Conservation (phyloP, 495 filamentous ascomycete genomes). For the Podospora bellae-mahoneyi region DNA sequence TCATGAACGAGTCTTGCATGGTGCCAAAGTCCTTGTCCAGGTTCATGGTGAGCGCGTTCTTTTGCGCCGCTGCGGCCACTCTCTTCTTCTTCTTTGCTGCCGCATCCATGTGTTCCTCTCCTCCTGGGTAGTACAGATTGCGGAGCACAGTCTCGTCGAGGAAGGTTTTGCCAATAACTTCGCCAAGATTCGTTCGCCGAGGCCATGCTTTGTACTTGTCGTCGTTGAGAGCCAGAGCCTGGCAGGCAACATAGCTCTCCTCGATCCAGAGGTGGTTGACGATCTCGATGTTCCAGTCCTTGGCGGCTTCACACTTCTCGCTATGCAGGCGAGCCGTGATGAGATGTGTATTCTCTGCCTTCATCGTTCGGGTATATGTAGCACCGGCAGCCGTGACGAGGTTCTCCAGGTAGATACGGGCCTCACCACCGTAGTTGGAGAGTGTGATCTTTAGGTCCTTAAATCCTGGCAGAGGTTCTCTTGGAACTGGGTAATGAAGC, state of each 20-base stretch:
- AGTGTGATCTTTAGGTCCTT: conserved; percentile 72
- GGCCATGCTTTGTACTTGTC: conserved; percentile 80
- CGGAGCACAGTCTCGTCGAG: conserved; percentile 39
- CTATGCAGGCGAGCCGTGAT: conserved; percentile 83
- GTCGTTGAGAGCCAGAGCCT: conserved; percentile 62
- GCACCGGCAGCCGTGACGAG: conserved; percentile 78
- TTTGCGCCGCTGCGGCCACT: conserved; percentile 36
- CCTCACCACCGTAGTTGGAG: conserved; percentile 95
- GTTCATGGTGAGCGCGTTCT: conserved; percentile 33
- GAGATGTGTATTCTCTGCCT: conserved; percentile 89
- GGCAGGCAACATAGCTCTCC: conserved; percentile 89
- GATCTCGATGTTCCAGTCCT: conserved; percentile 86
- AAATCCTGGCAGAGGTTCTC: conserved; percentile 74
- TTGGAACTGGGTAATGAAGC: conserved; percentile 84
- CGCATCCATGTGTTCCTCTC: conserved; percentile 29
- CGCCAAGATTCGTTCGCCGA: conserved; percentile 80
- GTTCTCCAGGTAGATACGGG: conserved; percentile 89
- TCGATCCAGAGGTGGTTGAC: conserved; percentile 97
- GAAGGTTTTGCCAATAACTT: conserved; percentile 82
- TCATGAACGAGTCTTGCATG: conserved; percentile 25
- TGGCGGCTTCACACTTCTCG: conserved; percentile 87
- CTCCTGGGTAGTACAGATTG: conserved; percentile 41
- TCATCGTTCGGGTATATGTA: conserved; percentile 88
- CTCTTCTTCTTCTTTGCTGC: conserved; percentile 43
- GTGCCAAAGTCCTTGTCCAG: conserved; percentile 33